Conservation (phyloP, 192 early-diverging fungal species). For the Umbelopsis sp. region DNA sequence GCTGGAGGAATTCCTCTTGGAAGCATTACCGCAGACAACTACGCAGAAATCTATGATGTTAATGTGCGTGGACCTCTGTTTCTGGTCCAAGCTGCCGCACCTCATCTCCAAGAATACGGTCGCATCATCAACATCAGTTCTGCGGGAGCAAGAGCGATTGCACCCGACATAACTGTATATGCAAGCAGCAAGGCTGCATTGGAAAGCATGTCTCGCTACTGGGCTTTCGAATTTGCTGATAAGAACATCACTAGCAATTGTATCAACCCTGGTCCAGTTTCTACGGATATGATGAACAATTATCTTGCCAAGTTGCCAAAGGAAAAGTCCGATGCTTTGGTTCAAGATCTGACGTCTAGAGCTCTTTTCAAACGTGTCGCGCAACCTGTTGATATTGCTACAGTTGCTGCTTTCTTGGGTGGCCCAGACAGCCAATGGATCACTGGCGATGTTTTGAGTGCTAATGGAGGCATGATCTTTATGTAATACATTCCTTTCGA, state of each 20-base stretch:
- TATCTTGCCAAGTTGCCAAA: no score
- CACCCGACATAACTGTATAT: not conserved
- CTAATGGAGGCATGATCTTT: not conserved
- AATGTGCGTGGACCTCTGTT: constrained; percentile 45
- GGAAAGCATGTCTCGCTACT: constrained; percentile 21
- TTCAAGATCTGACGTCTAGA: not conserved
- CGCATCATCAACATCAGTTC: constrained; percentile 48
- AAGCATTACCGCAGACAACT: constrained; percentile 30
- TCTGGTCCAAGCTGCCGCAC: constrained; percentile 33
- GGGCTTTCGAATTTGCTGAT: constrained; percentile 73
- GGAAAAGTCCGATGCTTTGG: no score
- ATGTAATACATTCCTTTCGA: no score
- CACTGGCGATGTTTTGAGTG: not conserved
- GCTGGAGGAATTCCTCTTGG: not conserved
- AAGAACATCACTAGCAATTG: constrained; percentile 70
- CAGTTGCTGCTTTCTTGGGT: not conserved
- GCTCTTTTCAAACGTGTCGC: not conserved
- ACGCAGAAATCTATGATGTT: constrained; percentile 31
- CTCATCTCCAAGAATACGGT: constrained; percentile 36
- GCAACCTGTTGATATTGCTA: not conserved
- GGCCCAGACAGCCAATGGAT: not conserved
- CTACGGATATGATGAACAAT: constrained; percentile 60
- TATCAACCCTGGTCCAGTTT: constrained; percentile 83
- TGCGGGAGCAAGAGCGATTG: not conserved
- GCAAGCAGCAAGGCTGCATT: constrained; percentile 21